Conservation (phyloP, 1,139 yeast species). For the Nakaseomyces kungkrabaensis region DNA sequence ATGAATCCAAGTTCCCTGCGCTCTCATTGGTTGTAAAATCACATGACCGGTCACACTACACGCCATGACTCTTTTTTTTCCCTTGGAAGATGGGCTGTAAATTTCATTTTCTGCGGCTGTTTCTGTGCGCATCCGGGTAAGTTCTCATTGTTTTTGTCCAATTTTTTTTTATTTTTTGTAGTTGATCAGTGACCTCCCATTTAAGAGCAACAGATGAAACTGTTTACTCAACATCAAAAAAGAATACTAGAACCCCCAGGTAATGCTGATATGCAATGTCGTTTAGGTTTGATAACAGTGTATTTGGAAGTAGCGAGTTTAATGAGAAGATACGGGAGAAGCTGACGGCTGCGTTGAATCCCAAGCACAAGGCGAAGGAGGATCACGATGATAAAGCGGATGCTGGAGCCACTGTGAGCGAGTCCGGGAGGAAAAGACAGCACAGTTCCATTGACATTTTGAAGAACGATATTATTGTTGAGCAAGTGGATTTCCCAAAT, state of each 20-base stretch:
- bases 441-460: constrained; percentile 21
- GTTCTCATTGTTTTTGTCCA: no score
- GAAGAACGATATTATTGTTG: constrained; percentile 26
- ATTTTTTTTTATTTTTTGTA: no score
- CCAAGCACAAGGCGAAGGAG: constrained; percentile 4
- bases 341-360: constrained; percentile 22
- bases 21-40: no score
- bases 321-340: constrained; percentile 24
- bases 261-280: constrained; percentile 17
- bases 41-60: neutral
- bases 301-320: constrained; percentile 25
- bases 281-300: constrained; percentile 22
- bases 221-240: no score
- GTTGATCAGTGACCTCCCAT: no score
- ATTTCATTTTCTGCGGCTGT: no score
- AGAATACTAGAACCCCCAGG: no score
- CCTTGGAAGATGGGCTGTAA: no score
- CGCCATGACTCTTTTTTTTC: neutral
- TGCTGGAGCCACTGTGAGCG: neutral
- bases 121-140: no score
- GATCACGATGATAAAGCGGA: no score
- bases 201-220: no score
- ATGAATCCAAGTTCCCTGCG: no score
- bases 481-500: constrained; percentile 25
- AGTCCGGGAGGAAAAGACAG: constrained; percentile 3